Conservation (phyloP, 225 moss, liverwort and hornwort genomes). For the Sphagnum tenellum region DNA sequence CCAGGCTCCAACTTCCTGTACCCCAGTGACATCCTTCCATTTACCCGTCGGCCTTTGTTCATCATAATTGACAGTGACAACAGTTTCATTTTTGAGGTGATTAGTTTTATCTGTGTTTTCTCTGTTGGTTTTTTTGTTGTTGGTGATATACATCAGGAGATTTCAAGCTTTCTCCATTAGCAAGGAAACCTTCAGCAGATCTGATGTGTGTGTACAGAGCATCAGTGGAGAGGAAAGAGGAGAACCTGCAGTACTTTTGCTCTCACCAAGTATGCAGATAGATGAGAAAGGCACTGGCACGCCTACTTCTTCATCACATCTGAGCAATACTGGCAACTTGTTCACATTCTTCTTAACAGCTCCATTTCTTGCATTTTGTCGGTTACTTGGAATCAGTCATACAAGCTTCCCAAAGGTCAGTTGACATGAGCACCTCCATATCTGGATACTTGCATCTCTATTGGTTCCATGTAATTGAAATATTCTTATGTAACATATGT, state of each 20-base stretch:
- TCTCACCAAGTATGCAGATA: constrained; percentile 68
- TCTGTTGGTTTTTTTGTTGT: no score
- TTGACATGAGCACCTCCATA: no score
- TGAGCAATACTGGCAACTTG: constrained; percentile 63
- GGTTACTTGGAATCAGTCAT: constrained; percentile 48
- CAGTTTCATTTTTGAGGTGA: constrained; percentile 86
- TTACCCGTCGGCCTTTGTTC: constrained; percentile 91
- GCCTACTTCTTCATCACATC: constrained; percentile 38
- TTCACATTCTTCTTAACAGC: constrained; percentile 93
- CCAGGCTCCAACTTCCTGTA: constrained; percentile 81
- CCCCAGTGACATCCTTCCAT: constrained; percentile 88
- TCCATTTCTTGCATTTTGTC: constrained; percentile 84
- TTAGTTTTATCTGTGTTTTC: neutral
- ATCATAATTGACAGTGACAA: constrained; percentile 91
- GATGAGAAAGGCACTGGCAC: constrained; percentile 56
- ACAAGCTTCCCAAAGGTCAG: constrained; percentile 56
- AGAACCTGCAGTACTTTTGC: constrained; percentile 65
- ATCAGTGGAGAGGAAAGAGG: constrained; percentile 92
- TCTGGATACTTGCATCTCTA: no score
- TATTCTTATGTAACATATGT: neutral
- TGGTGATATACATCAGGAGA: no score
- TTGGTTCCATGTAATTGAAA: no score
- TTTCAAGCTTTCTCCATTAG: no score
- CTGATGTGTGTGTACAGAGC: constrained; percentile 22
- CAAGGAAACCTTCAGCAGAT: no score